Evolutionary conservation across 2,329 filamentous ascomycete species (phyloP), one percentile per base, ranked within the genome.

Genomic region (Pseudocercospora fijiensis): DNA sequence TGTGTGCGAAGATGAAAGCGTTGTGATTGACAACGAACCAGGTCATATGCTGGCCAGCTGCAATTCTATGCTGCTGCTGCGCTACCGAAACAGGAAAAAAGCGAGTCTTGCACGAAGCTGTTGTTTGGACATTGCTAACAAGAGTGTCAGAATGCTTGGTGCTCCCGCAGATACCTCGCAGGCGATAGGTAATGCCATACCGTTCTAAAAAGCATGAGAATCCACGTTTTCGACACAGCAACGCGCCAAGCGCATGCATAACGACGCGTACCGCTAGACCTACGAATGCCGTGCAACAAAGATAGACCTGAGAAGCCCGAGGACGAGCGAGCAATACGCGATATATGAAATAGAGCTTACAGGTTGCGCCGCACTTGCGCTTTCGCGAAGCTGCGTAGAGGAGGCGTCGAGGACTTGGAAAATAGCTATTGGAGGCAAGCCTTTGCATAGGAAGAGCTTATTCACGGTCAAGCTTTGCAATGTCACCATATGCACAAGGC

Each of bases 21-120:
- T 33, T 26, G 9, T 1, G 1, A 7, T 10, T 49, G n/a, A 57
- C n/a, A 11, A 16, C 2, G 2, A 24, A 20, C 28, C 43, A 72
- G 71, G 67, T 77, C 28, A 65, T 77, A 11, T 77, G 76, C 66
- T 77, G 76, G 76, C 76, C 76, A 10, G 76, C 75, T 16, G 71
- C 75, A 4, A 67, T 77, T 6, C 70, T 77, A 61, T 77, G 76
- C 61, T 74, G 76, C 27, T 77, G 76, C 67, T 76, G 76, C 57
- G 70, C 71, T 5, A 77, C 74, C 9, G 75, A 77, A 30, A 67
- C 73, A 8, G 75, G 75, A 30, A 77, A 77, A 66, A 74, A 65
- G 68, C 70, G 37, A 58, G 68, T 64, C 10, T 9, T 16, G 13
- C 3, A 28, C 10, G 20, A 11, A 22, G 10, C 16, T 47, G 57